Evolutionary conservation across 2,329 filamentous ascomycete species (phyloP).

Genomic region (Ophiostoma australiae): DNA sequence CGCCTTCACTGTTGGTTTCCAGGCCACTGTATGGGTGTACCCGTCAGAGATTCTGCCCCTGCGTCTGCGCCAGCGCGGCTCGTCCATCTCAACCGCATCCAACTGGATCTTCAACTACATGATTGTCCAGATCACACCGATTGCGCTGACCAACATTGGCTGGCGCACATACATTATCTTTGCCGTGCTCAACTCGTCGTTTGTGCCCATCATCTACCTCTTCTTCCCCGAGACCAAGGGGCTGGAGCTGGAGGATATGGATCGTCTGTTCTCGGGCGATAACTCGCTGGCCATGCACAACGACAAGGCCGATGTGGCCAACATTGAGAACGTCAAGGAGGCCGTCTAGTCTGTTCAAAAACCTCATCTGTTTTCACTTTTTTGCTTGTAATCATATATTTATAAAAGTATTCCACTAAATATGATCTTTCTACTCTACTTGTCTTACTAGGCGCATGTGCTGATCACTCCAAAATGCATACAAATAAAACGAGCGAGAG

Average conservation of each 20-base stretch:
- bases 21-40: conserved; percentile 24
- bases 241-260: conserved; percentile 62
- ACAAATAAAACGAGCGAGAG: not conserved
- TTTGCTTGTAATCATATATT: not conserved
- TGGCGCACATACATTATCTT: conserved; percentile 61
- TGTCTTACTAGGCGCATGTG: not conserved
- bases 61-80: conserved; percentile 24
- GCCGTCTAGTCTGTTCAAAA: not conserved
- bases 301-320: conserved; percentile 18
- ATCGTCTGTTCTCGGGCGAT: conserved; percentile 39
- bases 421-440: not conserved
- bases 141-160: conserved; percentile 43
- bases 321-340: conserved; percentile 17
- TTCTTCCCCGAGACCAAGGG: conserved; percentile 63
- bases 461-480: not conserved
- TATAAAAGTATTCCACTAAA: not conserved
- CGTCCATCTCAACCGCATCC: conserved; percentile 22
- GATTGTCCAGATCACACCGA: conserved; percentile 22
- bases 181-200: conserved; percentile 58
- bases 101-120: conserved; percentile 25
- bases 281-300: conserved; percentile 14
- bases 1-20: conserved; percentile 34
- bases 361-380: not conserved
- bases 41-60: conserved; percentile 24
- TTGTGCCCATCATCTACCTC: conserved; percentile 54